Conservation (phyloP, 495 filamentous ascomycete species). For the Hypoxylon trugodes region DNA sequence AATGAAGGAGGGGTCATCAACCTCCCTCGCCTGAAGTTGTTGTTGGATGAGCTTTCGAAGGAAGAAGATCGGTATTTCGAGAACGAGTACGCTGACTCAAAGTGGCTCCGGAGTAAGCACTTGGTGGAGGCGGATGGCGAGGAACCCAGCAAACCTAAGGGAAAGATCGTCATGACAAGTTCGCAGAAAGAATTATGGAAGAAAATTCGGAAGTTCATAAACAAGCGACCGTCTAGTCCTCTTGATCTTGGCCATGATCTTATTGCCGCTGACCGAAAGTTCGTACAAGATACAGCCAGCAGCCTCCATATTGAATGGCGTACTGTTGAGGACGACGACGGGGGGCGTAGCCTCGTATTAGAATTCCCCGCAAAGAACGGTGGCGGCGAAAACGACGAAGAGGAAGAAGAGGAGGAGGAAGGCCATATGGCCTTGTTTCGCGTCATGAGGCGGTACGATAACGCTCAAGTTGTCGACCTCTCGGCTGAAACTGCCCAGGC, state of each 20-base stretch:
- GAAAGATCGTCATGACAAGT: constrained; percentile 77
- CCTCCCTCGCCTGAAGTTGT: constrained; percentile 74
- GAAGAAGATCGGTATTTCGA: constrained; percentile 94
- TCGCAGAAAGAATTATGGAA: constrained; percentile 83
- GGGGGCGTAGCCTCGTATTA: constrained; percentile 80
- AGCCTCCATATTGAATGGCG: constrained; percentile 83
- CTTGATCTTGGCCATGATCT: constrained; percentile 79
- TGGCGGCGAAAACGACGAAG: constrained; percentile 64
- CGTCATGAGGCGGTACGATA: constrained; percentile 88
- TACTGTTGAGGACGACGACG: constrained; percentile 79
- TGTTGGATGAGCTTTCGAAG: constrained; percentile 80
- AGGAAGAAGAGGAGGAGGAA: constrained; percentile 88
- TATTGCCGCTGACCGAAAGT: constrained; percentile 87
- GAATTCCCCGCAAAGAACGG: constrained; percentile 67
- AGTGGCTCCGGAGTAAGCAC: constrained; percentile 90
- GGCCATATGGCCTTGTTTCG: constrained; percentile 81
- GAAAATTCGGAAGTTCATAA: constrained; percentile 80
- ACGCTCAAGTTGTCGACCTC: constrained; percentile 83
- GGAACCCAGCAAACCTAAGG: constrained; percentile 68
- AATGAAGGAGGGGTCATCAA: constrained; percentile 95
- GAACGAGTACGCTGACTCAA: constrained; percentile 82
- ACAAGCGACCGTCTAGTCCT: constrained; percentile 59
- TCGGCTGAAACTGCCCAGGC: constrained; percentile 79
- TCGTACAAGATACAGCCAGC: constrained; percentile 87
- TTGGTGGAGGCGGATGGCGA: constrained; percentile 61